These are phyloP conservation scores for Monilinia fructigena DNA, from an alignment of 2,329 filamentous ascomycete genomes.

Conservation along the genomic window DNA sequence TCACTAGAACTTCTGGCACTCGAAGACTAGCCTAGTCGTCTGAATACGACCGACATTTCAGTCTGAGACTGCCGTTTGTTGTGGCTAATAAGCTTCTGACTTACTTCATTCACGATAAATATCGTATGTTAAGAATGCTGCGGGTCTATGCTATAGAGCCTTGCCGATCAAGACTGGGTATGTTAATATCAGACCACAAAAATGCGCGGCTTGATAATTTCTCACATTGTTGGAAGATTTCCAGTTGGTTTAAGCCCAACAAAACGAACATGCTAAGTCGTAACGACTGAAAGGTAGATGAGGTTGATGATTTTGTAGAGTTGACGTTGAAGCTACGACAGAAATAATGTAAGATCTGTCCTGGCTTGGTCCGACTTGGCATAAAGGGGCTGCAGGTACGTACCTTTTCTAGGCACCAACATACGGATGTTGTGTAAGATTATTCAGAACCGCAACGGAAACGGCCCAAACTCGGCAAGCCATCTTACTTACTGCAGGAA, in stretches of 20 bases:
- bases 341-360: slow-evolving; percentile 2
- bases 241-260: not conserved
- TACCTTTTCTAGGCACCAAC: slow-evolving; percentile 2
- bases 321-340: not conserved
- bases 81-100: too few species aligned
- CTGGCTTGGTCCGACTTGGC: not conserved
- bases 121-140: not conserved
- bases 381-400: not conserved
- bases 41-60: not conserved
- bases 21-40: not conserved
- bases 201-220: not conserved
- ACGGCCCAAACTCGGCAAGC: not conserved
- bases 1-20: not conserved
- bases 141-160: not conserved
- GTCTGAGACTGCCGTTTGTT: not conserved
- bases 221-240: not conserved
- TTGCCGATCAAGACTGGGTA: not conserved
- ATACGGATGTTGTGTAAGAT: not conserved
- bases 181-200: not conserved
- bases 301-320: not conserved
- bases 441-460: not conserved
- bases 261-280: not conserved
- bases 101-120: not conserved
- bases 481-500: not conserved
- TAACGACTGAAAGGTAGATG: not conserved